phyloP scores from a whole-genome alignment of 2,329 filamentous ascomycete genomes.

The Aspergillus costaricaensis region DNA sequence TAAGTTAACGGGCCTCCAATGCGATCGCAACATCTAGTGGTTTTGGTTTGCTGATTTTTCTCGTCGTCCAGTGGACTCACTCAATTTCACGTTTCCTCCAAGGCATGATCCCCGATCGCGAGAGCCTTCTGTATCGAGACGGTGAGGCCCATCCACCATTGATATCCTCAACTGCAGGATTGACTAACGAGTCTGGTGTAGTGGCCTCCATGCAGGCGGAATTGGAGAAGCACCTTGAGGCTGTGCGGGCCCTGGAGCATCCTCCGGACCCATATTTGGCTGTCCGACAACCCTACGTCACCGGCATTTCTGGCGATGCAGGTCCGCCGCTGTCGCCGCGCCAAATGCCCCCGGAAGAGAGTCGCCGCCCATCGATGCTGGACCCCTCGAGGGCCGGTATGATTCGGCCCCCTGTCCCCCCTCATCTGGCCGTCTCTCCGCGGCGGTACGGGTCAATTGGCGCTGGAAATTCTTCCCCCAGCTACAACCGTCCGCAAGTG shows the following conservation, averaged over 20 bases:
- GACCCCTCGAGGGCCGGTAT: slow-evolving; percentile 64
- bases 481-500: slow-evolving; percentile 69
- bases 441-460: slow-evolving; percentile 87
- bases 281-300: slow-evolving; percentile 67
- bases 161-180: neutral
- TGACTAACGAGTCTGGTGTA: slow-evolving; percentile 29
- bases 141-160: slow-evolving; percentile 56
- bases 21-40: slow-evolving; percentile 11
- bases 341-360: slow-evolving; percentile 82
- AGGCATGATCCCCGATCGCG: slow-evolving; percentile 71
- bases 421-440: slow-evolving; percentile 76
- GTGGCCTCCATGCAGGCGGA: slow-evolving; percentile 63
- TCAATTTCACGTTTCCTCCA: slow-evolving; percentile 77
- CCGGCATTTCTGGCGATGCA: slow-evolving; percentile 64
- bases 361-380: slow-evolving; percentile 69
- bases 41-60: neutral
- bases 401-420: slow-evolving; percentile 75
- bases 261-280: slow-evolving; percentile 67
- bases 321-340: slow-evolving; percentile 78
- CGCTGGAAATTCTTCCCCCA: slow-evolving; percentile 67
- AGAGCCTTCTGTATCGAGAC: slow-evolving; percentile 78
- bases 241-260: slow-evolving; percentile 57
- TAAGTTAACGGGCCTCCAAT: slow-evolving; percentile 37
- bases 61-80: slow-evolving; percentile 68
- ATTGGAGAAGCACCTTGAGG: slow-evolving; percentile 62